Base-by-base conservation (phyloP, 768 basidiomycete species). In the Russula olivacea region DNA sequence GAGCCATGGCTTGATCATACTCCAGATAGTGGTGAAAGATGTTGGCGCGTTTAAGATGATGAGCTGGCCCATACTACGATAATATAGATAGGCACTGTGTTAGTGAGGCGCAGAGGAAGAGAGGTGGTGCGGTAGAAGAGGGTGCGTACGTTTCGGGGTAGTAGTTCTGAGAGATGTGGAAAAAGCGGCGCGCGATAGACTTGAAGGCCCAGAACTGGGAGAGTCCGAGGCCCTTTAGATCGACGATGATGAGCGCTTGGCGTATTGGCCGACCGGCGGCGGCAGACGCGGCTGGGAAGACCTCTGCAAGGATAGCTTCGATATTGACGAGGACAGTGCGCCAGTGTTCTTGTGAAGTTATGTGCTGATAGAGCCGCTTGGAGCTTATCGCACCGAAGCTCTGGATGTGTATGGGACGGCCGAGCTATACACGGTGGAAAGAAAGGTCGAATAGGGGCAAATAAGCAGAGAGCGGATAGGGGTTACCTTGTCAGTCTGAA, bases 141-240 rank as follows among this genome's bases (percentile, higher is more conserved):
- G 50, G 30, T n/a, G 70, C 81, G 58, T 70, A 89, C 87, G 85
- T 85, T 71, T 91, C 88, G 1, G 88, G 88, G 66, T 80, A 90
- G 72, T 87, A 90, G 68, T 88, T 86, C 72, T 90, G 88, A 2
- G 87, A 89, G 59, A 90, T 77, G 67, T 89, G 87, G 71, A 90
- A 87, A 8, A 84, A 82, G 55, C 72, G 75, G 54, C 82, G 77
- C 25, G 79, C 80, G n/a, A 89, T 76, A 49, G 78, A 74, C 70
- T 85, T 88, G 76, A 88, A 83, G 68, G 88, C 83, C 88, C 88
- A 91, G 69, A 89, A 91, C 67, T 88, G 83, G 43, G 77, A 73
- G 51, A 89, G 71, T 15, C 86, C 80, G 72, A 90, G 88, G 11
- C 81, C 87, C 71, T 85, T 81, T 56, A 89, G 76, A 68, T 91